A percentile compares a stretch with the other conserved stretches of the same genome.
phyloP scores from a whole-genome alignment of 352 stramenopile genomes.

The Phytophthora ramorum region DNA sequence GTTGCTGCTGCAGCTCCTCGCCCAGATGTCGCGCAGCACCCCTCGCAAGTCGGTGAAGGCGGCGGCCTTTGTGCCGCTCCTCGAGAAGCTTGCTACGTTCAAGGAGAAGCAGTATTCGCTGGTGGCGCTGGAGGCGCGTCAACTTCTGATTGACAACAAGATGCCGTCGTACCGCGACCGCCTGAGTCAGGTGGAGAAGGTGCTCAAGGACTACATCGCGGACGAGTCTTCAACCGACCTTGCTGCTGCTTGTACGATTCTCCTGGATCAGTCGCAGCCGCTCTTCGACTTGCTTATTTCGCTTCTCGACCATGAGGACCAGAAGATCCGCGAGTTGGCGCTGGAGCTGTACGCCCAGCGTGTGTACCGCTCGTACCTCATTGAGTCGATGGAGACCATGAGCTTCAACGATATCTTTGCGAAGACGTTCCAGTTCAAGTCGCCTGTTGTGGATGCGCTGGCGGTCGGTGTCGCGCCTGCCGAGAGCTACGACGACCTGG shows the following conservation, averaged over 20 bases:
- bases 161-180: constrained; percentile 96
- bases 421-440: constrained; percentile 91
- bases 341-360: constrained; percentile 87
- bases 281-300: constrained; percentile 88
- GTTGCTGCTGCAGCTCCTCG: constrained; percentile 78
- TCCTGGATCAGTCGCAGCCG: constrained; percentile 87
- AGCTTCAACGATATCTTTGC: constrained; percentile 70
- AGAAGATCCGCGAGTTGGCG: constrained; percentile 70
- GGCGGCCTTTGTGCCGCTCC: constrained; percentile 76
- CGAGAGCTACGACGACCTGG: constrained; percentile 87
- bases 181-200: constrained; percentile 77
- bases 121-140: constrained; percentile 94
- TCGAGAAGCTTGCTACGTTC: constrained; percentile 89
- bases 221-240: constrained; percentile 56
- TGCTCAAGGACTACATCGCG: constrained; percentile 75
- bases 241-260: constrained; percentile 56
- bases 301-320: constrained; percentile 76
- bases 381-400: constrained; percentile 86
- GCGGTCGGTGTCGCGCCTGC: constrained; percentile 73
- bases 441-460: constrained; percentile 79
- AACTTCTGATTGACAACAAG: constrained; percentile 97
- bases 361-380: constrained; percentile 89
- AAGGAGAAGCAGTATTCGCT: constrained; percentile 93
- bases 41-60: constrained; percentile 67
- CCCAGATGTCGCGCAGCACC: constrained; percentile 52